phyloP scores from a whole-genome alignment of 2,329 filamentous ascomycete genomes.

The Trichoderma endophyticum region DNA sequence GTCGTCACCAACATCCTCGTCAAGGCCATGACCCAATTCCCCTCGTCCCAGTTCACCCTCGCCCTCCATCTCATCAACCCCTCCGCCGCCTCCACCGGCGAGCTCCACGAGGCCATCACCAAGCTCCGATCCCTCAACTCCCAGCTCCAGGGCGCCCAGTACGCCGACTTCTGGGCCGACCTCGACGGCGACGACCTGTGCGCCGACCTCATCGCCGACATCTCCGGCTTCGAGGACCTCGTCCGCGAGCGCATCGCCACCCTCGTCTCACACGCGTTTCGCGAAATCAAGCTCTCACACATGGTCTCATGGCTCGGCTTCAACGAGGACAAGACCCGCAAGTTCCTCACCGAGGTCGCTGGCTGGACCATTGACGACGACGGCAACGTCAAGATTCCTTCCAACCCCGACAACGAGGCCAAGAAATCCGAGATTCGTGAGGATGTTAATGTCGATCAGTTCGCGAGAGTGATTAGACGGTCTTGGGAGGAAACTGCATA shows the following conservation, averaged over 20 bases:
- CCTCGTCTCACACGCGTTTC: conserved; percentile 77
- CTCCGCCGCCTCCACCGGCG: conserved; percentile 61
- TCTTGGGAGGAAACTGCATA: conserved; percentile 71
- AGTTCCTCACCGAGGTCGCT: conserved; percentile 81
- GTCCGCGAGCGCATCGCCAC: conserved; percentile 87
- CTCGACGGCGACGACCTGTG: conserved; percentile 93
- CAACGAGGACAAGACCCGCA: conserved; percentile 62
- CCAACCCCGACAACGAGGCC: conserved; percentile 96
- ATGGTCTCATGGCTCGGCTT: conserved; percentile 76
- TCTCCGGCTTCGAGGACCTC: conserved; percentile 90
- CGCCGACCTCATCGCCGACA: conserved; percentile 91
- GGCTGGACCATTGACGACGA: conserved; percentile 76
- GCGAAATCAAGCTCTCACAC: conserved; percentile 65
- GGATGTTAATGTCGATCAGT: conserved; percentile 89
- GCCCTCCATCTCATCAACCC: conserved; percentile 91
- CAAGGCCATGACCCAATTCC: conserved; percentile 96
- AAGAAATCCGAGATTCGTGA: conserved; percentile 94
- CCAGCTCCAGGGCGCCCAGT: conserved; percentile 86
- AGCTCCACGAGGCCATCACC: conserved; percentile 84
- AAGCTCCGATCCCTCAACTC: conserved; percentile 83
- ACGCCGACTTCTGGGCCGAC: conserved; percentile 87
- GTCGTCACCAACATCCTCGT: conserved; percentile 98
- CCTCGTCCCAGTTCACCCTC: conserved; percentile 90
- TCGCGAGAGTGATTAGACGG: conserved; percentile 73
- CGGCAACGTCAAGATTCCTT: conserved; percentile 69